phyloP scores from a whole-genome alignment of 495 filamentous ascomycete species.

The Penicillium chermesinum region DNA sequence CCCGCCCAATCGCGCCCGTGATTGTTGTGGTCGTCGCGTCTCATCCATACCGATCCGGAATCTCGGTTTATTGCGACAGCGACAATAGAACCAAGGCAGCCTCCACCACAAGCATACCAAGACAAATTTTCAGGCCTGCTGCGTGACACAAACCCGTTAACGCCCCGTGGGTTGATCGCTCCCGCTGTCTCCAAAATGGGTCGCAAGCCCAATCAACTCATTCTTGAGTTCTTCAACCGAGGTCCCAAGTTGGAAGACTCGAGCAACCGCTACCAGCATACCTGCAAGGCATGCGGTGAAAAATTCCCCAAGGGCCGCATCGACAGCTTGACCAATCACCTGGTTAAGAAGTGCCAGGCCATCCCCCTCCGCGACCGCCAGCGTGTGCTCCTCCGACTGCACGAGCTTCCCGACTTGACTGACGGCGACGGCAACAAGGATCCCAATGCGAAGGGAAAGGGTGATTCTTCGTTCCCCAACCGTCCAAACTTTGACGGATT shows the following conservation, averaged over 20 bases:
- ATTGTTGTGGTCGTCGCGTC: conserved; percentile 1
- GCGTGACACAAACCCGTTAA: too few species aligned
- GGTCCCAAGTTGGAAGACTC: conserved; percentile 76
- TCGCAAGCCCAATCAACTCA: conserved; percentile 73
- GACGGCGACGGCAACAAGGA: conserved; percentile 36
- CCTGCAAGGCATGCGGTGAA: conserved; percentile 80
- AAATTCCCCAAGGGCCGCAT: conserved; percentile 79
- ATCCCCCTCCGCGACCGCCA: conserved; percentile 62
- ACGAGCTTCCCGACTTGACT: conserved; percentile 41
- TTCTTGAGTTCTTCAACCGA: conserved; percentile 77
- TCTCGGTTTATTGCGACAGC: not conserved
- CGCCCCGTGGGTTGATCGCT: too few species aligned
- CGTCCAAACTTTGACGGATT: conserved; percentile 66
- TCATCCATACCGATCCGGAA: not conserved
- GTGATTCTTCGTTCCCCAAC: conserved; percentile 35
- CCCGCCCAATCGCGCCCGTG: conserved; percentile 3
- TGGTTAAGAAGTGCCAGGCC: conserved; percentile 76
- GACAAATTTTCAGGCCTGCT: not conserved
- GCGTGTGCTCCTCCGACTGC: conserved; percentile 57
- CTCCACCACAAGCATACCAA: not conserved
- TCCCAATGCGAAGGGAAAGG: conserved; percentile 32
- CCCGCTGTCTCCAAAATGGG: conserved; percentile 65
- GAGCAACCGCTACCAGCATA: conserved; percentile 83
- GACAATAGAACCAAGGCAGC: not conserved
- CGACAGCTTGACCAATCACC: conserved; percentile 70